Evolutionary conservation across 176 grass and related monocot species (phyloP).

Genomic region (Oryza glumipatula): DNA sequence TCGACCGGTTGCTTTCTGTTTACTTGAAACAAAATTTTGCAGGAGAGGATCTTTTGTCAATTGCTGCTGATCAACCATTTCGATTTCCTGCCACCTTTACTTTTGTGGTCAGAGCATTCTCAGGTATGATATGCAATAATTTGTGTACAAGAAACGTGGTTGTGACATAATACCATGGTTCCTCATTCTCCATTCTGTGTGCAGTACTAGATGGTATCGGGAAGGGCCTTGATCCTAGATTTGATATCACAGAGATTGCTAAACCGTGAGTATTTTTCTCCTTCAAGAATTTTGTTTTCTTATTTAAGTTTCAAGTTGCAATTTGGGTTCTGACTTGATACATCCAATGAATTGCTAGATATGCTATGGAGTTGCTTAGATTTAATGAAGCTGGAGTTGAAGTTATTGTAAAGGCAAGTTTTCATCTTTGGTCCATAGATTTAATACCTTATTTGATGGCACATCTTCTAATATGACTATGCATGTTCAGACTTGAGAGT

Average conservation of each 20-base stretch:
- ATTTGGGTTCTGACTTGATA: conserved; percentile 41
- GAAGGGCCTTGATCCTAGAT: conserved; percentile 96
- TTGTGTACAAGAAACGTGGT: conserved; percentile 19
- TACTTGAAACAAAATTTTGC: conserved; percentile 42
- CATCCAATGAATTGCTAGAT: conserved; percentile 58
- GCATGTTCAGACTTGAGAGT: background rate
- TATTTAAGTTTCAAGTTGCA: conserved; percentile 2
- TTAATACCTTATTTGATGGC: conserved; percentile 17
- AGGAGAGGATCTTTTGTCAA: conserved; percentile 97
- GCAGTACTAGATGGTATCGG: conserved; percentile 99
- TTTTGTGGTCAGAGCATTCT: conserved; percentile 99
- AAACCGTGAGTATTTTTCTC: conserved; percentile 78
- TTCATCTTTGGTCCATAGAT: conserved; percentile 31
- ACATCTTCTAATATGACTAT: conserved; percentile 1
- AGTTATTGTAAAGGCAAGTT: conserved; percentile 84
- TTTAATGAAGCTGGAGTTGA: conserved; percentile 98
- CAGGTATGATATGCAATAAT: conserved; percentile 59
- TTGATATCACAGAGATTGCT: conserved; percentile 99
- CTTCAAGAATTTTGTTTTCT: conserved; percentile 30
- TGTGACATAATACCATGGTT: conserved; percentile 31
- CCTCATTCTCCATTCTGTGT: conserved; percentile 43
- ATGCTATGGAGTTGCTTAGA: conserved; percentile 87
- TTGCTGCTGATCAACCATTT: conserved; percentile 98
- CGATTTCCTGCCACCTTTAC: conserved; percentile 98
- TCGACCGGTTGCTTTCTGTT: conserved; percentile 27